Percentiles rank a stretch among this genome's conserved stretches.
Conservation (phyloP, 2,329 filamentous ascomycete genomes). For the Fusarium newnesense region DNA sequence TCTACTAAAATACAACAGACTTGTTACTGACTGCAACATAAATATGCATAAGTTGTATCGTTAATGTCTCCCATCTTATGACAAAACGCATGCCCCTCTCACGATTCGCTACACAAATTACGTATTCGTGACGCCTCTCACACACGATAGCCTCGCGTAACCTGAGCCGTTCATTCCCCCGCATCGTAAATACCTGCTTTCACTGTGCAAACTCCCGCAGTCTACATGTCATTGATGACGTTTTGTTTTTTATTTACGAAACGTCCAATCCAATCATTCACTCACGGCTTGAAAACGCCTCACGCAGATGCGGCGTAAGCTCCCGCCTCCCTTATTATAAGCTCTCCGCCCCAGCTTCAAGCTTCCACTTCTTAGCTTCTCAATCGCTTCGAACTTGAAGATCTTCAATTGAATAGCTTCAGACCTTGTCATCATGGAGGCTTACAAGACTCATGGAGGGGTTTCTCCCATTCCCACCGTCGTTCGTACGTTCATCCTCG, state of each 20-base stretch:
- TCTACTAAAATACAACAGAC: background rate
- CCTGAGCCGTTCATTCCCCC: constrained; percentile 26
- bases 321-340: constrained; percentile 23
- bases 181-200: constrained; percentile 38
- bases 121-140: constrained; percentile 40
- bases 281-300: constrained; percentile 1
- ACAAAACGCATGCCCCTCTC: constrained; percentile 14
- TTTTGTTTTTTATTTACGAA: constrained; percentile 14
- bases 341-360: background rate
- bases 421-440: constrained; percentile 23
- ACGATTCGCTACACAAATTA: constrained; percentile 29
- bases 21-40: background rate
- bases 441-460: constrained; percentile 30
- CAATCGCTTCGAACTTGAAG: background rate
- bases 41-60: background rate
- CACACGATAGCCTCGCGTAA: constrained; percentile 15
- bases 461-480: constrained; percentile 44
- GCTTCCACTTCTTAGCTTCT: constrained; percentile 3
- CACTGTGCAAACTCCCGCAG: constrained; percentile 14
- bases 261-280: background rate
- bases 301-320: constrained; percentile 28
- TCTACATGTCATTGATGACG: constrained; percentile 46
- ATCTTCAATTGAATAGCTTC: constrained; percentile 8
- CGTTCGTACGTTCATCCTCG: constrained; percentile 39
- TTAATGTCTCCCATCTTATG: background rate